Evolutionary conservation across 106 monocot species (phyloP), one percentile per base, ranked within the genome.

Genomic region (Allium cepa): DNA sequence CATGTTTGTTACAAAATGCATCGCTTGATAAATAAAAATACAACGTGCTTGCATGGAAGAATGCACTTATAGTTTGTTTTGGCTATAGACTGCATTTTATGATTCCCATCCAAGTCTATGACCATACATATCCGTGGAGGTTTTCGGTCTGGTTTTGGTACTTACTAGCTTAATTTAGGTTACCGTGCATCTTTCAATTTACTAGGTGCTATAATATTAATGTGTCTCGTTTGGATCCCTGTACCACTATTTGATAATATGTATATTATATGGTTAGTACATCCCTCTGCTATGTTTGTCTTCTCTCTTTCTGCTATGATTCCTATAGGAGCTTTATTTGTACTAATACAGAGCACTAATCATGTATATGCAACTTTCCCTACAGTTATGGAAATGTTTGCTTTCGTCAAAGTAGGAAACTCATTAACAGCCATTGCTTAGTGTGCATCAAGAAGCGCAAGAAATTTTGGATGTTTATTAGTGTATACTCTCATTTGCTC

Each of bases 341-440:
- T 10, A 22, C 7, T 66, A 50, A 22, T 66, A 2, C 16, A 63
- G 50, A 50, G 49, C 66, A 50, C 66, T 66, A 66, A 66, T 63
- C 46, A 47, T 36, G 3, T 51, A 66, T 51, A 47, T 63, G 18
- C 22, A 68, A 8, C 53, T 70, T 75, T n/a, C 12, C 17, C 28
- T 69, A 64, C 83, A 90, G 90, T 66, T 78, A 11, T 64, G 70
- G 82, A 75, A 62, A 90, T 81, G 62, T 53, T 64, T 62, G 72
- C 79, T 79, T 96, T 99, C 81, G 92, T 99, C 93, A 93, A 60
- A 90, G 87, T 90, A 80, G 83, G 68, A 84, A 86, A 83, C 72
- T 76, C 81, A 36, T 75, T 90, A 69, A 76, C 76, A 85, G 75
- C 76, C 66, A 62, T 70, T 78, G 92, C 93, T 99, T 99, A 92